Base-by-base conservation (phyloP, 495 filamentous ascomycete species). In the Aspergillus heteromorphus region DNA sequence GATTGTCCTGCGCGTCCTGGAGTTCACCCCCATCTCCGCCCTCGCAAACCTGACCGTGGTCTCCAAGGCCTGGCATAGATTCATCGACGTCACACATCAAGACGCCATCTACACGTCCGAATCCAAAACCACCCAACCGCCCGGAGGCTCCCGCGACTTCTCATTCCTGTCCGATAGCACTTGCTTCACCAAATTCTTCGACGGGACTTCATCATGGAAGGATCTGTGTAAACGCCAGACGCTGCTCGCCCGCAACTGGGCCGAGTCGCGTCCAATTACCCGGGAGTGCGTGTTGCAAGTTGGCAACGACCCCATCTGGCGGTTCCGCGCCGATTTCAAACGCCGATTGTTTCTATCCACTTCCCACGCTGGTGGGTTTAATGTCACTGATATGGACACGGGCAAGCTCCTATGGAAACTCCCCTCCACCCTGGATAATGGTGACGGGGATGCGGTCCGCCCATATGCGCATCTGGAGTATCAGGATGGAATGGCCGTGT, bases 41-140 rank as follows among this genome's bases (percentile, higher is more conserved):
- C 54, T 74, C 43, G 71, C 65, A 6, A 63, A 68, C 18, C 60
- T 74, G 38, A 70, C 65, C 14, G 53, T 61, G 0, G 57, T 64
- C n/a, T 72, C 69, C 17, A 66, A 65, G 21, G 68, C 69, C 29
- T 74, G 71, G 71, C 68, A 73, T 52, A 45, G 54, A 40, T 73
- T 74, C 51, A 74, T 74, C 57, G 71, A 74, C 58, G 55, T 64
- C 60, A 70, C 68, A 4, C 70, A 74, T 53, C 71, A 68, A 63
- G 61, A 74, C 34, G 64, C 68, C 10, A 73, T 74, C 57, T 74
- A 74, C 53, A 48, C 48, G 21, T 65, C 66, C 55, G 65, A 67
- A 27, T 60, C 57, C 14, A 69, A 65, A 49, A 65, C 63, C 0
- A 21, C 31, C 6, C 62, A 65, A 34, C 65, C 65, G 2, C 29